Evolutionary conservation across 257 asterid species (phyloP), one percentile per base, ranked within the genome.

Genomic region (Petrea volubilis): DNA sequence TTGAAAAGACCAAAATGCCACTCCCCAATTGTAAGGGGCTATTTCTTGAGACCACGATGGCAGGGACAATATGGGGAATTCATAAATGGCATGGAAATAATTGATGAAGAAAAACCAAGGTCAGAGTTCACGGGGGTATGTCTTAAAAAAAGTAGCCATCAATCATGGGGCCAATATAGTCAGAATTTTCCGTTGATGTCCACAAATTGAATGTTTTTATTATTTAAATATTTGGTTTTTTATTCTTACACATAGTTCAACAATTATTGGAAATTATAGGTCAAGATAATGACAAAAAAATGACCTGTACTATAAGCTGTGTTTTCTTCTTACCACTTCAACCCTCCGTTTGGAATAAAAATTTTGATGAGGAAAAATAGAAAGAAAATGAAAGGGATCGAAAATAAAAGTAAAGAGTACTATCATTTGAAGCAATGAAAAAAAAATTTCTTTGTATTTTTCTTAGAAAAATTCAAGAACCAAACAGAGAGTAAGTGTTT

Each of bases 81-180:
- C 11, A 0, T 10, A 9, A 29, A 58, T 58, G 43, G 44, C 27
- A 49, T 4, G 7, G 13, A 21, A 50, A 50, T 50, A 50, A 50
- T 56, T 29, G 67, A n/a, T 33, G 47, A 21, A 21, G 25, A 3
- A 4, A 11, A 33, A 17, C 9, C 7, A 8, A 3, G 1, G 67
- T 60, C 67, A 34, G 29, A 60, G 3, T 2, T 60, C 67, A 60
- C 67, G 67, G 5, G 67, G n/a, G 49, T 38, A 10, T 34, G 67
- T 60, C 50, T 38, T 9, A 12, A n/a, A n/a, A n/a, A 60, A 34
- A 60, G 46, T 60, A 33, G 65, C 63, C 41, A 21, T 57, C 41
- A 15, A 28, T 28, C 14, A 57, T 17, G 63, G 46, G 46, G 50
- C 64, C 61, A 25, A 7, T 10, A 13, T 3, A 2, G 60, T 52